Evolutionary conservation across 1,139 yeast species (phyloP).

Genomic region (Yamadazyma membranifaciens): DNA sequence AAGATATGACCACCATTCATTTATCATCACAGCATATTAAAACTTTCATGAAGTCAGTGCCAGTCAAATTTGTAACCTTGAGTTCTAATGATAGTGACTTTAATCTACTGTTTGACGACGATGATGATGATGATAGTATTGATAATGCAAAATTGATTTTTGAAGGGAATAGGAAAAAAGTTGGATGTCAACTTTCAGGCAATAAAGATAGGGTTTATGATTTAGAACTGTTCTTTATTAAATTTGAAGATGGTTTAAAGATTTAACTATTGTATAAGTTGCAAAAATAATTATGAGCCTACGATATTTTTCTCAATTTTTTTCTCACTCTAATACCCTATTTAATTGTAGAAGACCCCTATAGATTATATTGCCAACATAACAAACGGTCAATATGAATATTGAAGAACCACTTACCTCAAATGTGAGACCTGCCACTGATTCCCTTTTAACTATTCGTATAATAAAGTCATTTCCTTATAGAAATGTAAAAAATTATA

Average conservation of each 20-base stretch:
- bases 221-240: constrained; percentile 22
- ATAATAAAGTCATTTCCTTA: constrained; percentile 90
- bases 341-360: too few relatives aligned
- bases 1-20: constrained; percentile 12
- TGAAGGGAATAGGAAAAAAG: constrained; percentile 23
- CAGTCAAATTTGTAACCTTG: constrained; percentile 13
- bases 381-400: constrained; percentile 8
- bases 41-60: constrained; percentile 16
- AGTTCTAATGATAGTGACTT: constrained; percentile 17
- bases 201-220: constrained; percentile 27
- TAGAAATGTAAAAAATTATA: constrained; percentile 81
- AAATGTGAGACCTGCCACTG: constrained; percentile 63
- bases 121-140: constrained; percentile 17
- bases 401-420: constrained; percentile 65
- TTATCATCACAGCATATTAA: constrained; percentile 12
- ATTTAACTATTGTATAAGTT: constrained; percentile 6
- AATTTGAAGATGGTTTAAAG: constrained; percentile 23
- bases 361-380: background rate
- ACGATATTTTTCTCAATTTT: constrained; percentile 7
- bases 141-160: constrained; percentile 23
- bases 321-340: too few relatives aligned
- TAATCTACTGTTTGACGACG: constrained; percentile 15
- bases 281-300: constrained; percentile 11
- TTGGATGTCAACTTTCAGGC: constrained; percentile 23
- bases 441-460: constrained; percentile 78